Percentiles rank a stretch among this genome's conserved stretches.
phyloP scores from a whole-genome alignment of 306 rosid genomes.

The Malus fusca region DNA sequence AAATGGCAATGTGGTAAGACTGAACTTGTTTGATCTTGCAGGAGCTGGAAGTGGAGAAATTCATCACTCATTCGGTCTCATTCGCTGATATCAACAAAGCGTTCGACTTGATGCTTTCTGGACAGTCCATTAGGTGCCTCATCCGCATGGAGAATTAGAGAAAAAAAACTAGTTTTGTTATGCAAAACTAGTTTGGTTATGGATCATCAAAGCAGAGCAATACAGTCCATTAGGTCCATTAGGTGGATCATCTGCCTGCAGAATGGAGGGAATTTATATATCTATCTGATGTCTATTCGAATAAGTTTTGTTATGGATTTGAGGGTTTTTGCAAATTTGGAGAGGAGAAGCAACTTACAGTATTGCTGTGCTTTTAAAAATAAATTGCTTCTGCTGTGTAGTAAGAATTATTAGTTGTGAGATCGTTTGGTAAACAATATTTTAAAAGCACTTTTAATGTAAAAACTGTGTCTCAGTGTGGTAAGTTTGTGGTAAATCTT shows the following conservation, averaged over 20 bases:
- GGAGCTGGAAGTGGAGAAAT: slow-evolving; percentile 76
- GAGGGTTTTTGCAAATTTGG: not conserved
- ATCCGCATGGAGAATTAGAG: slow-evolving; percentile 39
- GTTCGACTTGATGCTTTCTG: slow-evolving; percentile 63
- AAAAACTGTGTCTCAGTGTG: no score
- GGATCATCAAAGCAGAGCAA: no score
- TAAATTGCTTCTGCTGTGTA: no score
- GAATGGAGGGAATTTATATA: not conserved
- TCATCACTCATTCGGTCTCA: slow-evolving; percentile 59
- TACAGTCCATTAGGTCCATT: slow-evolving; percentile 41
- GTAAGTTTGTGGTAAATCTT: no score
- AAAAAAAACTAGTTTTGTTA: not conserved
- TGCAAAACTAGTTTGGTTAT: no score
- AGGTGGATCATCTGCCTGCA: no score
- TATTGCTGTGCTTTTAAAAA: not conserved
- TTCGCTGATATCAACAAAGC: slow-evolving; percentile 72
- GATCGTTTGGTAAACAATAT: no score
- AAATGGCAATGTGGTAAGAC: not conserved
- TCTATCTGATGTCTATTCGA: not conserved
- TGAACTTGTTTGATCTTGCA: slow-evolving; percentile 10
- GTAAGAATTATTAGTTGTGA: no score
- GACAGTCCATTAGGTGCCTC: slow-evolving; percentile 63
- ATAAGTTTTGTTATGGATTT: not conserved
- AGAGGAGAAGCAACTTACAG: rapidly evolving
- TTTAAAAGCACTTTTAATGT: no score